phyloP scores from a whole-genome alignment of 1,139 yeast genomes.

The Komagataea norvegica region DNA sequence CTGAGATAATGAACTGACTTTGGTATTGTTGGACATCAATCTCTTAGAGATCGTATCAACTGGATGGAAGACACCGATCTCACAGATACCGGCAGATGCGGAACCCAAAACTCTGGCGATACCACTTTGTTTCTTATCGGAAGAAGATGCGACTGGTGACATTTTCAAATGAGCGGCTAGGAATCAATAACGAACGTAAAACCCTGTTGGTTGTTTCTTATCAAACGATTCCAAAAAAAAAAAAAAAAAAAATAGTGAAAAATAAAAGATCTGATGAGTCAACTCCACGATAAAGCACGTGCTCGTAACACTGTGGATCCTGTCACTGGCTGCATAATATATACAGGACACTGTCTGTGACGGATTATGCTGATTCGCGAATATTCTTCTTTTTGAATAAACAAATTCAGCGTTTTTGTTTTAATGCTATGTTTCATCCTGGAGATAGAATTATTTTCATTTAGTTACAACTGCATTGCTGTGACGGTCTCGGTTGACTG shows the following conservation, averaged over 20 bases:
- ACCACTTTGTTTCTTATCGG: constrained; percentile 84
- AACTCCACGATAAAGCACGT: too few species aligned
- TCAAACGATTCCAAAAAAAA: too few species aligned
- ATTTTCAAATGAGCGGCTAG: constrained; percentile 6
- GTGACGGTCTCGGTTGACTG: too few species aligned
- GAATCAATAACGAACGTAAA: neutral
- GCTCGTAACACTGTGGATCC: too few species aligned
- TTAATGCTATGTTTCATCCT: too few species aligned
- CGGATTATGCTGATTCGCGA: too few species aligned
- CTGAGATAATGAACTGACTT: constrained; percentile 54
- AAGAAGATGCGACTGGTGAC: constrained; percentile 19
- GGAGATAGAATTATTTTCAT: too few species aligned
- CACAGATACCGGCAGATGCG: constrained; percentile 96
- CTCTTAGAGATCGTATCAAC: constrained; percentile 98
- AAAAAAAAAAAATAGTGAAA: neutral
- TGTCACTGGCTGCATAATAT: too few species aligned
- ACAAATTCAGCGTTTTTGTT: too few species aligned
- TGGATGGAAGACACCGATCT: constrained; percentile 96
- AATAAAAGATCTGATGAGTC: constrained; percentile 1
- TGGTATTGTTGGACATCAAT: constrained; percentile 91
- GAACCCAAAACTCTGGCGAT: constrained; percentile 91
- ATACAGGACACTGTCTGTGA: too few species aligned
- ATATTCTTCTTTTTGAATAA: too few species aligned
- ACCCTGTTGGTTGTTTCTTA: neutral
- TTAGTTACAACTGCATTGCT: too few species aligned